Percentiles rank a stretch among this genome's conserved stretches.
phyloP scores from a whole-genome alignment of 2,329 filamentous ascomycete species.

The Bretziella fagacearum region DNA sequence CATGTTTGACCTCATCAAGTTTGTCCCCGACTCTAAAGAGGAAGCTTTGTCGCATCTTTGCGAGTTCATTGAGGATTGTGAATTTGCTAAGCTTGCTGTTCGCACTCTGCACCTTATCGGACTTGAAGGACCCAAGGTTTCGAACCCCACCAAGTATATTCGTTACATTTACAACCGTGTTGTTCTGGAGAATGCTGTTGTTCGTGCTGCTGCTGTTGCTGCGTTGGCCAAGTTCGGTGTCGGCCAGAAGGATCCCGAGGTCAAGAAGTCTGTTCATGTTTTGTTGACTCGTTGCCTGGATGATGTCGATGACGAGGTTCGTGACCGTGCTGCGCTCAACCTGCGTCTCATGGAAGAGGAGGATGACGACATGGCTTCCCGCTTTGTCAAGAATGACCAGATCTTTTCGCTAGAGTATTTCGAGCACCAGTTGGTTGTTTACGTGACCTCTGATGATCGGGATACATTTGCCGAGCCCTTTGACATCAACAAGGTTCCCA shows the following conservation, averaged over 20 bases:
- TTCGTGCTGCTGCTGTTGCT: slow-evolving; percentile 86
- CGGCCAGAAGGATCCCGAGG: slow-evolving; percentile 86
- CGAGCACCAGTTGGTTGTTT: slow-evolving; percentile 94
- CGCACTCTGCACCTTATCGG: slow-evolving; percentile 88
- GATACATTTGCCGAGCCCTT: slow-evolving; percentile 71
- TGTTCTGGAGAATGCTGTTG: slow-evolving; percentile 90
- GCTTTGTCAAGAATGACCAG: slow-evolving; percentile 90
- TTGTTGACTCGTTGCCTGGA: slow-evolving; percentile 86
- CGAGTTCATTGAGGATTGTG: slow-evolving; percentile 98
- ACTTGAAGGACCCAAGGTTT: slow-evolving; percentile 84
- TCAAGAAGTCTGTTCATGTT: slow-evolving; percentile 89
- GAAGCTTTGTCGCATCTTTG: slow-evolving; percentile 84
- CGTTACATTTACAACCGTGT: slow-evolving; percentile 99
- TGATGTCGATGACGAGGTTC: slow-evolving; percentile 93
- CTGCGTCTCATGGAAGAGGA: slow-evolving; percentile 83
- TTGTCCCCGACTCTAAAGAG: slow-evolving; percentile 74
- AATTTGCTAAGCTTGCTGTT: slow-evolving; percentile 95
- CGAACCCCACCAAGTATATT: slow-evolving; percentile 95
- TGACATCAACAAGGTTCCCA: slow-evolving; percentile 76
- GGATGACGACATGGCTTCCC: slow-evolving; percentile 68
- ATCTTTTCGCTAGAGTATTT: slow-evolving; percentile 92
- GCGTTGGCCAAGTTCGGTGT: slow-evolving; percentile 95
- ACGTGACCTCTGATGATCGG: slow-evolving; percentile 84
- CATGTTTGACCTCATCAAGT: slow-evolving; percentile 99
- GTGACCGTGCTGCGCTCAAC: slow-evolving; percentile 86